Percentiles rank a stretch among this genome's conserved stretches.
These are phyloP conservation scores for Trichosporon sp. DNA, from an alignment of 1,284 basidiomycete species.

Conservation along the genomic window DNA sequence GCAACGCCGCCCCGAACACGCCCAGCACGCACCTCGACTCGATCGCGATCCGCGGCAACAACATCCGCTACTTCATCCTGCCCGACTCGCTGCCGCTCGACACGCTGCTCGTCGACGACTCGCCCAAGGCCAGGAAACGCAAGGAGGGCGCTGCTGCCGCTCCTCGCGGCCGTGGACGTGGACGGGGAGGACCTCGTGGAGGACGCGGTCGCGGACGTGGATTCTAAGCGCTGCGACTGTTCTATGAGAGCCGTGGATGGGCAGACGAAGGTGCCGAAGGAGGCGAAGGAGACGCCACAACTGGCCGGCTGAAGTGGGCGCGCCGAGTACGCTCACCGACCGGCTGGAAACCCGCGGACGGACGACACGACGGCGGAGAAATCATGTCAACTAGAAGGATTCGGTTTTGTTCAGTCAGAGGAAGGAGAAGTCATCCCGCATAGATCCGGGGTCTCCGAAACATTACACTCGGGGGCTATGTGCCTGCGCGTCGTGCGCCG, in stretches of 20 bases:
- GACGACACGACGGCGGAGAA: not conserved
- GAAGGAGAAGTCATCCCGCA: slow-evolving; percentile 11
- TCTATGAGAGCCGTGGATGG: too few relatives aligned
- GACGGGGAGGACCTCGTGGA: slow-evolving; percentile 44
- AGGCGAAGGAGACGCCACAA: too few relatives aligned
- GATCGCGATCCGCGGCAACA: slow-evolving; percentile 88
- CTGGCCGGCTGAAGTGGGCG: too few relatives aligned
- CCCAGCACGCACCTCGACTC: slow-evolving; percentile 68
- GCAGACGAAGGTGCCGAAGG: too few relatives aligned
- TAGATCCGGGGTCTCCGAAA: not conserved
- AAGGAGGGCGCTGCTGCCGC: slow-evolving; percentile 48
- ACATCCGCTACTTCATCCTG: slow-evolving; percentile 81
- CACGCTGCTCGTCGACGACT: slow-evolving; percentile 94
- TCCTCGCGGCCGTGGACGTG: slow-evolving; percentile 42
- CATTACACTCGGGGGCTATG: not conserved
- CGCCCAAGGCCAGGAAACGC: slow-evolving; percentile 89
- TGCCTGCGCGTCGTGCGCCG: slow-evolving; percentile 8
- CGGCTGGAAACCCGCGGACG: not conserved
- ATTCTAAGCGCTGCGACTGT: slow-evolving; percentile 32
- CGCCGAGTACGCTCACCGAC: not conserved
- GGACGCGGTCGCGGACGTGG: slow-evolving; percentile 47
- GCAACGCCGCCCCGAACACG: slow-evolving; percentile 65
- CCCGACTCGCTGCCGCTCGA: slow-evolving; percentile 96
- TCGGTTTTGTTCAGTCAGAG: not conserved
- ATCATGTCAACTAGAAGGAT: slow-evolving; percentile 3